Percentiles rank a stretch among this genome's conserved stretches.
Evolutionary conservation across 2,329 filamentous ascomycete species (phyloP).

Genomic region (Xylariaceae sp.): DNA sequence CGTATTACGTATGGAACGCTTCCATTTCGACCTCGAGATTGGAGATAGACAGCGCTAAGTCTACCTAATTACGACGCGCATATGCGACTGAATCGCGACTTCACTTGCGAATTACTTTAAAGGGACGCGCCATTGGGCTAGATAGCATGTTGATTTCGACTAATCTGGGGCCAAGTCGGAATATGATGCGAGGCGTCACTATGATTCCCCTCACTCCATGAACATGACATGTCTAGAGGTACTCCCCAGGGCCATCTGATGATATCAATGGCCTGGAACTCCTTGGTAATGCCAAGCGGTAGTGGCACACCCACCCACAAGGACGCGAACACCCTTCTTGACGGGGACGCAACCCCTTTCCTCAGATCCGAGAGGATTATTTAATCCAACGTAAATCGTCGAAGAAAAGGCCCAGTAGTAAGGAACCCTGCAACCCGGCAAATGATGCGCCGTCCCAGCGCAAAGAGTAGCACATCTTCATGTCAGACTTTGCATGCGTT

Average conservation of each 20-base stretch:
- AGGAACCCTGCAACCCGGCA: neutral
- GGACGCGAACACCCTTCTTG: neutral
- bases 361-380: neutral
- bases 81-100: neutral
- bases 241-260: neutral
- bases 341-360: neutral
- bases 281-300: neutral
- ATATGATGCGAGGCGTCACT: neutral
- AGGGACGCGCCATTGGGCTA: neutral
- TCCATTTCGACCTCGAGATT: too few relatives aligned
- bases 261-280: neutral
- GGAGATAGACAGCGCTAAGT: too few relatives aligned
- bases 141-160: constrained; percentile 1
- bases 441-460: neutral
- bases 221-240: neutral
- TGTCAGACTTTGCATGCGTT: constrained; percentile 3
- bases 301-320: neutral
- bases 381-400: neutral
- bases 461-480: constrained; percentile 5
- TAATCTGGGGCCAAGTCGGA: neutral
- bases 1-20: too few relatives aligned
- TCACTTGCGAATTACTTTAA: neutral
- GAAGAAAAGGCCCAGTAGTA: neutral
- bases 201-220: neutral
- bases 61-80: neutral